Percentiles rank a stretch among this genome's conserved stretches.
Conservation (phyloP, 2,329 filamentous ascomycete genomes). For the Pseudogymnoascus sp. region DNA sequence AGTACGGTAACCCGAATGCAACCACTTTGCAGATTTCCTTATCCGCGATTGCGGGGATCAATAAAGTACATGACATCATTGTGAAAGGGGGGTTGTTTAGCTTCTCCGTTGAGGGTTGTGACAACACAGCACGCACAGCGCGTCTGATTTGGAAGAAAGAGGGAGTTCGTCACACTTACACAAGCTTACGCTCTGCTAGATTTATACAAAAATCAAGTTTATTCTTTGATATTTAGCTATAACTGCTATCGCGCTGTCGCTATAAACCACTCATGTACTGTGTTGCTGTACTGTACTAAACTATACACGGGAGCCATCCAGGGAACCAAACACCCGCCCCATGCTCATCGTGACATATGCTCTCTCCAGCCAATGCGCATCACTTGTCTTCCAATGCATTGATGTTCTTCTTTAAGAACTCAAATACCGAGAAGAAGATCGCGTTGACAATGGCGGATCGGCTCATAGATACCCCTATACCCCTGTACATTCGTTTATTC, state of each 20-base stretch:
- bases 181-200: not conserved
- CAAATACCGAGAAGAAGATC: constrained; percentile 84
- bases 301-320: constrained; percentile 1
- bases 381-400: constrained; percentile 27
- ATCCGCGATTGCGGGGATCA: constrained; percentile 1
- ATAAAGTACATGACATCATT: constrained; percentile 1
- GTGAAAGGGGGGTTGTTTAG: not conserved
- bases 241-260: not conserved
- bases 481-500: constrained; percentile 71
- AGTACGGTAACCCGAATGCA: not conserved
- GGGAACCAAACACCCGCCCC: not conserved
- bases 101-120: not conserved
- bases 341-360: constrained; percentile 6
- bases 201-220: not conserved
- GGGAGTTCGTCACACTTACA: not conserved
- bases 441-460: constrained; percentile 78
- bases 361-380: not conserved
- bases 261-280: not conserved
- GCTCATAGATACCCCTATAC: constrained; percentile 74
- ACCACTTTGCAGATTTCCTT: not conserved
- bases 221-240: not conserved
- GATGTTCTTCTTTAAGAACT: constrained; percentile 64
- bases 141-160: not conserved
- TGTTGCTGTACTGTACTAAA: not conserved
- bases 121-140: not conserved